These are phyloP conservation scores for Xylaria longipes DNA, from an alignment of 495 filamentous ascomycete species.

Conservation along the genomic window DNA sequence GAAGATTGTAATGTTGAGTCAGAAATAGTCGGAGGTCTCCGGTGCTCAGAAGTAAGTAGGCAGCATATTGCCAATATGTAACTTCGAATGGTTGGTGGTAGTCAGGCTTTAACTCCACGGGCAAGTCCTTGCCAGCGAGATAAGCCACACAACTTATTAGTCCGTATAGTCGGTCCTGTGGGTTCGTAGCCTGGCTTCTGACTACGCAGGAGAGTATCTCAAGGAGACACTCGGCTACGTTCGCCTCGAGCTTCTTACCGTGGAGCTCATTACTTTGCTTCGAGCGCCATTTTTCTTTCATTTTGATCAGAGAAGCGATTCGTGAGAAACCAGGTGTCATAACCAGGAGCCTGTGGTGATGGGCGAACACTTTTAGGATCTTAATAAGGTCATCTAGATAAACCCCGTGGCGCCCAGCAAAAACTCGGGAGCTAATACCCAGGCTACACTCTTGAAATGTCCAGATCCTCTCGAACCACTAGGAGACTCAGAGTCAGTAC, in stretches of 20 bases:
- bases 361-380: neutral
- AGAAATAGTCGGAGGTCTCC: neutral
- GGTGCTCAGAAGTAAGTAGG: neutral
- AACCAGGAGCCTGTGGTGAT: neutral
- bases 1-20: neutral
- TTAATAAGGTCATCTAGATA: neutral
- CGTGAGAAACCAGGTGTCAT: neutral
- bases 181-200: neutral
- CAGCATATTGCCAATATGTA: neutral
- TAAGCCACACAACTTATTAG: neutral
- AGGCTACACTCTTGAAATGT: neutral
- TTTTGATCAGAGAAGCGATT: neutral
- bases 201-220: neutral
- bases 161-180: neutral
- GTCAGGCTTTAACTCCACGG: neutral
- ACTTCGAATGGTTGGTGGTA: neutral
- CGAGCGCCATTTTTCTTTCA: neutral
- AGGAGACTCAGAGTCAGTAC: neutral
- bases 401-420: slow-evolving; percentile 3
- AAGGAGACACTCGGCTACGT: neutral
- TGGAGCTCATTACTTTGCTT: neutral
- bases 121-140: neutral
- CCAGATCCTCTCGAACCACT: slow-evolving; percentile 1
- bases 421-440: neutral
- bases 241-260: neutral